These are phyloP conservation scores for Thinopyrum elongatum DNA, from an alignment of 176 grass and related monocot genomes.

Conservation along the genomic window DNA sequence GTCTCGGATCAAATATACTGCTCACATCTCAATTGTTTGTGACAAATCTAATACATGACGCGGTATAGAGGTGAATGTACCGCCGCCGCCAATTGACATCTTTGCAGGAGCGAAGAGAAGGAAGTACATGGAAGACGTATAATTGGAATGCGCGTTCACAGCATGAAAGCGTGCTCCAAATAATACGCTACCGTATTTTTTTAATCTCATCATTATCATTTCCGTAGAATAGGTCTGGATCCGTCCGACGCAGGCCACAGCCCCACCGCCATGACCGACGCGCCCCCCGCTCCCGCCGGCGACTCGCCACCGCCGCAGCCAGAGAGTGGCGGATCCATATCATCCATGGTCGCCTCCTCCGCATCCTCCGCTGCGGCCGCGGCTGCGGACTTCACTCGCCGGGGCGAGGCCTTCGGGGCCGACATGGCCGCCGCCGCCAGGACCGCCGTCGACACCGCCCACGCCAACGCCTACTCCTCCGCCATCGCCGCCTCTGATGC, in stretches of 20 bases:
- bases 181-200: too few species aligned
- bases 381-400: slow-evolving; percentile 35
- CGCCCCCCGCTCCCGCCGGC: slow-evolving; percentile 29
- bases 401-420: slow-evolving; percentile 43
- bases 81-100: too few species aligned
- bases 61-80: too few species aligned
- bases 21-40: too few species aligned
- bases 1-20: too few species aligned
- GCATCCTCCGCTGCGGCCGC: slow-evolving; percentile 30
- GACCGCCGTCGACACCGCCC: slow-evolving; percentile 28
- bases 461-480: slow-evolving; percentile 24
- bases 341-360: slow-evolving; percentile 48
- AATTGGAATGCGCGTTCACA: too few species aligned
- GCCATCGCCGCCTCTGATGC: slow-evolving; percentile 24
- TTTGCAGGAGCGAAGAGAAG: too few species aligned
- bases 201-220: too few species aligned
- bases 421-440: slow-evolving; percentile 39
- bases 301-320: slow-evolving; percentile 5
- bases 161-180: too few species aligned
- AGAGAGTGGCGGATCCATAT: slow-evolving; percentile 31
- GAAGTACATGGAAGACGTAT: too few species aligned
- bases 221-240: neutral
- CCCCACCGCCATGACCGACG: slow-evolving; percentile 37
- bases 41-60: too few species aligned
- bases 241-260: neutral